Base-by-base conservation (phyloP, 805 yeast genomes). In the Wickerhamiella kurtzmanii region DNA sequence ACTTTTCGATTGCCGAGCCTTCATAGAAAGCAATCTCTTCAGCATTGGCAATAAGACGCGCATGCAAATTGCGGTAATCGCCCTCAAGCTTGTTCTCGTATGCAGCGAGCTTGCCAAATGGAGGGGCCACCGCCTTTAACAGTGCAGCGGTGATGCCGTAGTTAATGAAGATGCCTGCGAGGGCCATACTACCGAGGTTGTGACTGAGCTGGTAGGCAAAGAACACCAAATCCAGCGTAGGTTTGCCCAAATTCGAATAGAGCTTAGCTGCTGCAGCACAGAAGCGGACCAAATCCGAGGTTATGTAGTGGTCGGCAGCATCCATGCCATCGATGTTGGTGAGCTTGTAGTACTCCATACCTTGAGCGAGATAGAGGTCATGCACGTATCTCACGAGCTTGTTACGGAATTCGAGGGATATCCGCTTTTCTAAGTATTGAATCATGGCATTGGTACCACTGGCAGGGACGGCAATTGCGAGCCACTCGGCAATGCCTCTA, bases 21-120 rank as follows among this genome's bases (percentile, higher is more conserved):
- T 87, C 87, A 62, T 87, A 88, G 60, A 88, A 88, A 0, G 95
- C 94, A 56, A 88, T 86, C 61, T 88, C 96, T 65, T 88, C 97
- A 58, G 87, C 80, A 58, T 88, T 88, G 48, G 81, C 80, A 59
- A 86, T 86, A 61, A 88, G 71, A 58, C 84, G 83, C 57, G 86
- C 68, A 60, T 88, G 94, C 55, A 83, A 81, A 55, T 83, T 86
- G 62, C 87, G 83, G 61, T 84, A 88, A 48, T 82, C 81, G 43
- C 96, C 96, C 66, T 88, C 96, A 28, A 87, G 73, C 44, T 76
- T 76, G 9, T 94, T 82, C 60, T 78, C 81, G 37, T 67, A 66
- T 45, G 89, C 77, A 28, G 87, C 76, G 45, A 88, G 65, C 57
- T 73, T 76, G 13, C 94, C 95, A 64, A 88, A 84, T 22, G 88